Conservation (phyloP, 257 asterid genomes). For the Plantago ovata region DNA sequence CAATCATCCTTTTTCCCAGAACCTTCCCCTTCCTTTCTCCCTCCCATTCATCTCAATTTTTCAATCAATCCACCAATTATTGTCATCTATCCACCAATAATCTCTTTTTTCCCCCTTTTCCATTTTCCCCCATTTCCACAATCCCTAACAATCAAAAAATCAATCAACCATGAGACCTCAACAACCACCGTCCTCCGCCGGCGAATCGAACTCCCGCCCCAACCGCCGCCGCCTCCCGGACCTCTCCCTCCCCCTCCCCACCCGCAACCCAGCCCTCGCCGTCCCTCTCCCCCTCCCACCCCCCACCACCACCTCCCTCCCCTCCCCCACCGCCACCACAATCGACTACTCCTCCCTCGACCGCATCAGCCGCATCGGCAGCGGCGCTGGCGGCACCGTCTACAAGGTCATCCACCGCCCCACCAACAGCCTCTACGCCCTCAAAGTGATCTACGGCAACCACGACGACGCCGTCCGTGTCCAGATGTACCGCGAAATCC, state of each 20-base stretch:
- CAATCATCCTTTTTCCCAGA: no score
- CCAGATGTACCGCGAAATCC: conserved; percentile 72
- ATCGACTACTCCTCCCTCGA: conserved; percentile 63
- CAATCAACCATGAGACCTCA: conserved; percentile 48
- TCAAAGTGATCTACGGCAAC: conserved; percentile 77
- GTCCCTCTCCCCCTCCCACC: conserved; percentile 86
- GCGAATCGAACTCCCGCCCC: not conserved
- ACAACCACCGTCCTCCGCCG: conserved; percentile 43
- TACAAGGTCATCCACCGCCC: conserved; percentile 88
- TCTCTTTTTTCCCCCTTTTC: not conserved
- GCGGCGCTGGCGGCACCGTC: conserved; percentile 89
- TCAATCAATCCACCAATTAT: no score
- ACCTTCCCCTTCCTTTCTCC: no score
- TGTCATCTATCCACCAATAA: no score
- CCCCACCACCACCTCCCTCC: conserved; percentile 41
- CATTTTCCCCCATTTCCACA: not conserved
- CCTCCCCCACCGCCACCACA: conserved; percentile 23
- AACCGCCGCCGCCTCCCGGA: conserved; percentile 19
- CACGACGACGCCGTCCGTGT: conserved; percentile 72
- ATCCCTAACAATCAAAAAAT: not conserved
- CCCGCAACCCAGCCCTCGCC: conserved; percentile 48
- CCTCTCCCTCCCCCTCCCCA: conserved; percentile 15
- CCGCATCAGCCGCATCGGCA: conserved; percentile 75
- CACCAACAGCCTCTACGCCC: conserved; percentile 55
- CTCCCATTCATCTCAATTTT: no score